These are phyloP conservation scores for Debaryomycetaceae sp. DNA, from an alignment of 1,139 yeast genomes.

Conservation along the genomic window DNA sequence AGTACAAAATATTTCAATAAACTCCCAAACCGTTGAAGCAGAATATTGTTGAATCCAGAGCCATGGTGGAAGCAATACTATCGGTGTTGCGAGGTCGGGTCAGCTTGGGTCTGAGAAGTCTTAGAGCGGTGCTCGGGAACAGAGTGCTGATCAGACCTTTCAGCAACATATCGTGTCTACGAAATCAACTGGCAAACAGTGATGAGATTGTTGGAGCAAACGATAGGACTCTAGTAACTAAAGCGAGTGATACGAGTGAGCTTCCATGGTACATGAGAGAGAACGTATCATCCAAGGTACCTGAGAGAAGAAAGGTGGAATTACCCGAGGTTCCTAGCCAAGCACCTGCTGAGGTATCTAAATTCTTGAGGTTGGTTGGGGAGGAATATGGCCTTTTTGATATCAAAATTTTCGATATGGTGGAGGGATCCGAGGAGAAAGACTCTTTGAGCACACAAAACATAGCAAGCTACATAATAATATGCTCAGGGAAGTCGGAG, in stretches of 20 bases:
- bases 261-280: slow-evolving; percentile 65
- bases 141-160: neutral
- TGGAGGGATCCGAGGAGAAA: slow-evolving; percentile 30
- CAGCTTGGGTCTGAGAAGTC: neutral
- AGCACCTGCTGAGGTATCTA: slow-evolving; percentile 50
- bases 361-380: slow-evolving; percentile 46
- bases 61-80: neutral
- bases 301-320: slow-evolving; percentile 26
- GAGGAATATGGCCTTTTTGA: slow-evolving; percentile 65
- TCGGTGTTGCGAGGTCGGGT: neutral
- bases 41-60: neutral
- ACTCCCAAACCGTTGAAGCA: neutral
- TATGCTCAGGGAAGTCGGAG: slow-evolving; percentile 76
- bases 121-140: neutral
- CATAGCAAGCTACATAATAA: slow-evolving; percentile 49
- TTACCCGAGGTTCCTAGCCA: slow-evolving; percentile 52
- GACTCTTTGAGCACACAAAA: slow-evolving; percentile 33
- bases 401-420: slow-evolving; percentile 52
- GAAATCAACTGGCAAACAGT: neutral
- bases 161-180: neutral
- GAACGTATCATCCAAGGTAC: slow-evolving; percentile 38
- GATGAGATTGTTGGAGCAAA: neutral
- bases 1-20: neutral
- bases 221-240: neutral
- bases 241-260: neutral